Evolutionary conservation across 169 alveolate genomes (phyloP).

Genomic region (Toxoplasma gondii): DNA sequence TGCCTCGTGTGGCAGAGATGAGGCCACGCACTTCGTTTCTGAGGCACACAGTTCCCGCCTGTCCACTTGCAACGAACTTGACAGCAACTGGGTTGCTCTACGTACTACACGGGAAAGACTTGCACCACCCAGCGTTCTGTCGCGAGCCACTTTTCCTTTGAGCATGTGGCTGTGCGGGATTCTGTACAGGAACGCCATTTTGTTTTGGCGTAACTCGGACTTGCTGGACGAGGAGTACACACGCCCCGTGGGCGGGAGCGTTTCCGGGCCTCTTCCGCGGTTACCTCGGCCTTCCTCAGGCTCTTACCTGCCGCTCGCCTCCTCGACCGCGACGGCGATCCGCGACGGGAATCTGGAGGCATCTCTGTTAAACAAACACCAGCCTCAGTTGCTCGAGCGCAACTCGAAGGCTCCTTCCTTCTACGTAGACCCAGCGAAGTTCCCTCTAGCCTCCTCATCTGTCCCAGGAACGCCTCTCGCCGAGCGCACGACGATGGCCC

Average conservation of each 20-base stretch:
- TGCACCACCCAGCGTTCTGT: no score
- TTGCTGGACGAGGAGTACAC: constrained; percentile 8
- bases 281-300: not conserved
- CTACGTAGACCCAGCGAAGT: not conserved
- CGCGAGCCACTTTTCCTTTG: not conserved
- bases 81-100: no score
- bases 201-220: constrained; percentile 28
- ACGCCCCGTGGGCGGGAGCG: not conserved
- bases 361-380: not conserved
- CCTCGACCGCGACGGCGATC: not conserved
- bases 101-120: no score
- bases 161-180: no score
- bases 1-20: no score
- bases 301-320: not conserved
- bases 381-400: not conserved
- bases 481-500: not conserved
- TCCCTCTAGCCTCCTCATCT: not conserved
- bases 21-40: no score
- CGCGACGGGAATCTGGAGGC: not conserved
- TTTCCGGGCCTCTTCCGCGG: not conserved
- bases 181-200: not conserved
- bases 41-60: no score
- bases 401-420: not conserved
- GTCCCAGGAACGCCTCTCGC: not conserved
- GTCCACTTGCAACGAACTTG: no score